Percentiles rank a stretch among this genome's conserved stretches.
Evolutionary conservation across 345 rosid species (phyloP).

Genomic region (Nephelium lappaceum): DNA sequence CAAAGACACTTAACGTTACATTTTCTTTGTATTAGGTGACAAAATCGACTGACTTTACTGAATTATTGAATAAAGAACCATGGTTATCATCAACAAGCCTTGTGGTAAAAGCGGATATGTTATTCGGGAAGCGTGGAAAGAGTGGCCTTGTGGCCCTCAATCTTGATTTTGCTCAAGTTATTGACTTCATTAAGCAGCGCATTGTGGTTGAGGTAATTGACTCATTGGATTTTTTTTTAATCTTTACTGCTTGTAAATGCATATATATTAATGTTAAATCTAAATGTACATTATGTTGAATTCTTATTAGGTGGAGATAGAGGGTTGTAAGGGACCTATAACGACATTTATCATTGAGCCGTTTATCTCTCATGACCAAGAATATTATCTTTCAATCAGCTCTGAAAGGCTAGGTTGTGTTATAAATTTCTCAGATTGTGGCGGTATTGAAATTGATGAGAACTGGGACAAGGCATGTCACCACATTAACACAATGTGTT

Average conservation of each 20-base stretch:
- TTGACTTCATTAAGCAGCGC: slow-evolving; percentile 77
- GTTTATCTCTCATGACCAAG: slow-evolving; percentile 81
- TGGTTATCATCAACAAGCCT: slow-evolving; percentile 79
- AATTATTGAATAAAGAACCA: slow-evolving; percentile 37
- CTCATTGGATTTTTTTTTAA: slow-evolving; percentile 9
- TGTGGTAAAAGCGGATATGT: slow-evolving; percentile 93
- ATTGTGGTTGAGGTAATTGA: slow-evolving; percentile 71
- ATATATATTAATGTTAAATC: no score
- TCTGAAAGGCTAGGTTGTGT: slow-evolving; percentile 89
- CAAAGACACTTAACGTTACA: not conserved
- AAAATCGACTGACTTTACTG: slow-evolving; percentile 68
- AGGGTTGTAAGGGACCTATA: slow-evolving; percentile 82
- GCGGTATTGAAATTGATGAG: slow-evolving; percentile 94
- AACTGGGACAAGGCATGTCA: slow-evolving; percentile 84
- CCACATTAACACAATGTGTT: not conserved
- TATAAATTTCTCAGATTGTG: slow-evolving; percentile 86
- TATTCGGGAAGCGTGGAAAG: slow-evolving; percentile 90
- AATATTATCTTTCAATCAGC: slow-evolving; percentile 72
- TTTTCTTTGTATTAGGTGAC: slow-evolving; percentile 51
- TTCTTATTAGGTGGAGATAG: slow-evolving; percentile 74
- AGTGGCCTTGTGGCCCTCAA: slow-evolving; percentile 85
- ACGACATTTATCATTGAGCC: slow-evolving; percentile 90
- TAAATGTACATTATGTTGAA: not conserved
- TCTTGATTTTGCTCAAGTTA: slow-evolving; percentile 90
- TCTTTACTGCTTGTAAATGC: slow-evolving; percentile 1